Evolutionary conservation across 305 asterid genomes (phyloP).

Genomic region (Rubia tinctorum): DNA sequence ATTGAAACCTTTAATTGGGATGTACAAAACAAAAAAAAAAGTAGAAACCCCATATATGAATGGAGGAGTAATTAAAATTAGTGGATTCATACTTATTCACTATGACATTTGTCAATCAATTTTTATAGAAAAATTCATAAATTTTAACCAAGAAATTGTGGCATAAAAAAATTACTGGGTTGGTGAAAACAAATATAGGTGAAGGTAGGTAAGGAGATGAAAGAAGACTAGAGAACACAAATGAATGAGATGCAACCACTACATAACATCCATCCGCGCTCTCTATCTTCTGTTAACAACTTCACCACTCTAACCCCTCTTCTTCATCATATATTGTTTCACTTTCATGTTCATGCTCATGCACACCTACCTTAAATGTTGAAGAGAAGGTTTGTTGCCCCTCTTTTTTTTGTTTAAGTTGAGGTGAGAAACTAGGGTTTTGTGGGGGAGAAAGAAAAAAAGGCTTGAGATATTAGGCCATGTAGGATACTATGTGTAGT

Average conservation of each 20-base stretch:
- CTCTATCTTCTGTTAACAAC: neutral
- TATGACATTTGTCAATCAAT: no score
- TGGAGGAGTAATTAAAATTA: no score
- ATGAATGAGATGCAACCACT: neutral
- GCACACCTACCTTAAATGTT: neutral
- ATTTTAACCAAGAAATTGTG: no score
- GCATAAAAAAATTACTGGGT: no score
- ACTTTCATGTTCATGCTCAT: neutral
- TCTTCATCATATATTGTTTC: neutral
- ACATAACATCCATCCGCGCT: neutral
- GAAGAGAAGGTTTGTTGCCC: neutral
- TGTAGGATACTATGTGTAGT: neutral
- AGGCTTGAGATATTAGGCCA: neutral
- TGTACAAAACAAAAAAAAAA: no score
- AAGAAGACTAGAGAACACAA: constrained; percentile 2
- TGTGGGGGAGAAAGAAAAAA: neutral
- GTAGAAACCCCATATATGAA: no score
- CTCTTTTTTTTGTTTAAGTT: no score
- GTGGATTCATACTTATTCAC: no score
- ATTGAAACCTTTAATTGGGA: no score
- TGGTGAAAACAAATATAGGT: neutral
- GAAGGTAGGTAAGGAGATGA: neutral
- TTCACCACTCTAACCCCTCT: neutral
- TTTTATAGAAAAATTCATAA: no score
- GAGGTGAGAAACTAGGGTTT: neutral